Evolutionary conservation across 2,329 filamentous ascomycete species (phyloP).

Genomic region (Stromatinia cepivora): DNA sequence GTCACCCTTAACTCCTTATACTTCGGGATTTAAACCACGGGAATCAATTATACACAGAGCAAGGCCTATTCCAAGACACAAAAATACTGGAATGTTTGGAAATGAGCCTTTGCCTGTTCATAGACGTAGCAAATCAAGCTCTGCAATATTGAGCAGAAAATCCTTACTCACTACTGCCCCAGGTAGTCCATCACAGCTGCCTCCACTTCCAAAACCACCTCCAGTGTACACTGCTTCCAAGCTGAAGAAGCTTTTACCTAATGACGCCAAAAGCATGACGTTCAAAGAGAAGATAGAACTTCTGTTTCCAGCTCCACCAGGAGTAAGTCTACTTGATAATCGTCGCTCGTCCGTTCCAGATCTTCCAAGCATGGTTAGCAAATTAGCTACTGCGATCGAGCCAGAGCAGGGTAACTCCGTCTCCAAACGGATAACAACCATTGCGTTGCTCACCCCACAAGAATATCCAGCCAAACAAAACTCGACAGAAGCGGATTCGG

Average conservation of each 20-base stretch:
- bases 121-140: constrained; percentile 52
- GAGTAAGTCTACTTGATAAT: constrained; percentile 32
- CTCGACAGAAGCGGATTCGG: not conserved
- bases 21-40: constrained; percentile 29
- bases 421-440: constrained; percentile 36
- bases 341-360: constrained; percentile 49
- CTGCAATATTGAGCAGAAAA: constrained; percentile 49
- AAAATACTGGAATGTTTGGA: constrained; percentile 50
- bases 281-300: constrained; percentile 58
- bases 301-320: constrained; percentile 48
- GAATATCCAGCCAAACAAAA: constrained; percentile 20
- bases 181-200: constrained; percentile 52
- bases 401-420: constrained; percentile 34
- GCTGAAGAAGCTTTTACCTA: constrained; percentile 48
- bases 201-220: constrained; percentile 49
- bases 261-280: constrained; percentile 58
- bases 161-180: constrained; percentile 48
- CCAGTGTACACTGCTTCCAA: constrained; percentile 46
- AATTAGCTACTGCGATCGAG: constrained; percentile 24
- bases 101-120: constrained; percentile 46
- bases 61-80: constrained; percentile 36
- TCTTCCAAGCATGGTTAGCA: constrained; percentile 41
- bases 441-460: constrained; percentile 31
- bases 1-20: constrained; percentile 23
- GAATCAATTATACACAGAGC: constrained; percentile 41